Evolutionary conservation across 1,139 yeast genomes (phyloP).

Genomic region (Geotrichum candidum): DNA sequence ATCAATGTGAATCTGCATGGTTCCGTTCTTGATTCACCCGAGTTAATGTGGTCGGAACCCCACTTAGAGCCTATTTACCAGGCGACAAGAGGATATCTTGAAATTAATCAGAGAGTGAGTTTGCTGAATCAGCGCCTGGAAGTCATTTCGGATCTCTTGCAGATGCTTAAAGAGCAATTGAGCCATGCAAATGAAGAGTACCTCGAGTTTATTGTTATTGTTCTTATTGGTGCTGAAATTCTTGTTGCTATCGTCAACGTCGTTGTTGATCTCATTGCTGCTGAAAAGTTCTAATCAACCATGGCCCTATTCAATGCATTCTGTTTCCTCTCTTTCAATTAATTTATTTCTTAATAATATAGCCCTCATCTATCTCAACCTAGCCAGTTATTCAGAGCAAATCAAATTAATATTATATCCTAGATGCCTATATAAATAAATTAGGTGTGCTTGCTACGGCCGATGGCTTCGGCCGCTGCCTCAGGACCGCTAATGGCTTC

Average conservation of each 20-base stretch:
- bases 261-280: conserved; percentile 12
- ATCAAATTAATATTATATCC: not conserved
- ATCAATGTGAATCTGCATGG: conserved; percentile 85
- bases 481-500: not conserved
- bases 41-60: conserved; percentile 98
- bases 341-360: not conserved
- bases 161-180: conserved; percentile 92
- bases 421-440: not conserved
- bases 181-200: conserved; percentile 87
- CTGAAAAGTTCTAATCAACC: conserved; percentile 6
- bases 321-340: not conserved
- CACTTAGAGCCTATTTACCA: conserved; percentile 95
- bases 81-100: conserved; percentile 90
- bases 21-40: conserved; percentile 91
- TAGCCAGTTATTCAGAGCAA: not conserved
- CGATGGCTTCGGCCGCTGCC: not conserved
- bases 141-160: conserved; percentile 85
- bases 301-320: not conserved
- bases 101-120: conserved; percentile 87
- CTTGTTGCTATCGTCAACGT: conserved; percentile 76
- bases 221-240: conserved; percentile 89
- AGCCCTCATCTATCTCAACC: not conserved
- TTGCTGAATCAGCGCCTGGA: conserved; percentile 84
- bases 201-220: conserved; percentile 83
- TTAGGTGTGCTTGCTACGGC: not conserved